Base-by-base conservation (phyloP, 352 stramenopile genomes). In the Thraustochytrium striatum region DNA sequence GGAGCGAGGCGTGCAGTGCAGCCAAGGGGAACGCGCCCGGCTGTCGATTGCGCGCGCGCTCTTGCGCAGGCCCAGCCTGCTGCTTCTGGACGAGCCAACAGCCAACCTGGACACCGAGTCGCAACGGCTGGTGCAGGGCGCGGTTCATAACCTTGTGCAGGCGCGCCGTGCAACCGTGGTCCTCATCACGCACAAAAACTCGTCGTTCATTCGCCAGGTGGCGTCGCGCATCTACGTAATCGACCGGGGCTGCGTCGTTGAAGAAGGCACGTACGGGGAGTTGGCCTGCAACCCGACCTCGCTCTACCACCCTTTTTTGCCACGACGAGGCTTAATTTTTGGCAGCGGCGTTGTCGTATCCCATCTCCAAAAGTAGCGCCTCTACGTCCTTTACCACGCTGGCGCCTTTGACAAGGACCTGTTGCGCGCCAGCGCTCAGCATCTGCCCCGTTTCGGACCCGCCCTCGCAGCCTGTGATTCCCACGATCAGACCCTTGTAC, bases 41-140 rank as follows among this genome's bases (percentile, higher is more conserved):
- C 83, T 92, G 57, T 88, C 88, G 2, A 91, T 94, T 82, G 88
- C 89, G 21, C 82, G 89, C 78, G 88, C 89, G 25, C 82, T 94
- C 30, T 85, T 95, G 44, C 83, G 89, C 47, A 75, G 82, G 44
- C 91, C 90, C n/a, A 81, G 87, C 39, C 83, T 95, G 52, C 68
- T 95, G 19, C 83, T 95, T 16, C 83, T 95, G 16, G 91, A 95
- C 73, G 90, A 95, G 82, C 89, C 91, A 1, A 95, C 89, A 5
- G 83, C 86, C 41, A 85, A 87, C 3, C 82, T 95, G 3, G 90
- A 93, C 78, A 84, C 83, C 8, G 89, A 92, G 57, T 88, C 84
- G 41, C 89, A 94, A 75, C 83, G 84, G 1, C 80, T 86, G 1
- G 87, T 96, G 0, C 89, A 95, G 83, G 72, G 78, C 43, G 82